A percentile compares a stretch with the other conserved stretches of the same genome.
These are phyloP conservation scores for Pseudognaphalium luteoalbum DNA, from an alignment of 129 eudicot species.

Conservation along the genomic window DNA sequence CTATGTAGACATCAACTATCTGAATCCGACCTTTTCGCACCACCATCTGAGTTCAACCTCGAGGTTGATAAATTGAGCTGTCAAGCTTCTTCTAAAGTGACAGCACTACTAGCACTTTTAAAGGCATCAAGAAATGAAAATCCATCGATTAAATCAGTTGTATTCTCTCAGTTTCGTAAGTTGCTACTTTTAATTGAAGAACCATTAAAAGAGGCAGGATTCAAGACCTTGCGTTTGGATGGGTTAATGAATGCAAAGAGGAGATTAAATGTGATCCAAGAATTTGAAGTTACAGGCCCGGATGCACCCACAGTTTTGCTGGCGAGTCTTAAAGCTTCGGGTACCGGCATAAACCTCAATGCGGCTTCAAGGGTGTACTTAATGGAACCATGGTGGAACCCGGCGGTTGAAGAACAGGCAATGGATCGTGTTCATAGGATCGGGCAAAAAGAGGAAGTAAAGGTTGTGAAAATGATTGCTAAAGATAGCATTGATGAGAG, in stretches of 20 bases:
- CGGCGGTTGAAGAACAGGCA: conserved; percentile 91
- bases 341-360: conserved; percentile 77
- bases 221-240: conserved; percentile 67
- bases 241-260: conserved; percentile 73
- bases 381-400: conserved; percentile 99
- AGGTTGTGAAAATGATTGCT: conserved; percentile 79
- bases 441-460: conserved; percentile 77
- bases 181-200: conserved; percentile 70
- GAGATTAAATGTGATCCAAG: conserved; percentile 56
- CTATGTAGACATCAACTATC: conserved; percentile 68
- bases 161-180: conserved; percentile 79
- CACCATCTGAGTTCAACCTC: conserved; percentile 64
- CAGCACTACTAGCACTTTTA: conserved; percentile 58
- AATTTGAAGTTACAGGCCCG: conserved; percentile 46
- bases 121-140: conserved; percentile 44
- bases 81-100: conserved; percentile 57
- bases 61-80: conserved; percentile 31
- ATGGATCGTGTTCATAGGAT: conserved; percentile 94
- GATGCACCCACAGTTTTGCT: conserved; percentile 77
- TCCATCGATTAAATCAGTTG: conserved; percentile 55
- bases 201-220: conserved; percentile 74
- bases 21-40: conserved; percentile 65
- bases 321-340: conserved; percentile 86
- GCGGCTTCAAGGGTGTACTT: conserved; percentile 79
- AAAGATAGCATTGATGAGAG: conserved; percentile 75